phyloP scores from a whole-genome alignment of 192 early-diverging fungal species.

The Podila minutissima region DNA sequence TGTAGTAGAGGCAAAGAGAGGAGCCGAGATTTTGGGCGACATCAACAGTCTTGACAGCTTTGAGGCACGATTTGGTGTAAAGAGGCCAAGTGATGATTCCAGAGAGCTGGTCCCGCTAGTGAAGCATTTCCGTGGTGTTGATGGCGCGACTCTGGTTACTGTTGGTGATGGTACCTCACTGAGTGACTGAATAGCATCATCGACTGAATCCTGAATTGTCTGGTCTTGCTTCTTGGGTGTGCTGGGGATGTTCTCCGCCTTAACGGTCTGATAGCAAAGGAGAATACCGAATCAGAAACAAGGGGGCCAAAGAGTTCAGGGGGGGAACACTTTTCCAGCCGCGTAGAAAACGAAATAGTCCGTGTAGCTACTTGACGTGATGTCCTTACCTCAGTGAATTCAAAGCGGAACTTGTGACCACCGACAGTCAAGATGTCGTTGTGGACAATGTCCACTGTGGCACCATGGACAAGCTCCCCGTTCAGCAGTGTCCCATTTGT shows the following conservation, averaged over 20 bases:
- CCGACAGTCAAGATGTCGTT: conserved; percentile 38
- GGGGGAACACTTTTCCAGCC: not conserved
- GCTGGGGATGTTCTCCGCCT: not conserved
- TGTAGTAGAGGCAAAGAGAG: conserved; percentile 20
- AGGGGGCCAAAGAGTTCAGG: too few relatives aligned
- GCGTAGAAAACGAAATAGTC: not conserved
- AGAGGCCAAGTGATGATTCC: conserved; percentile 33
- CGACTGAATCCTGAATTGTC: conserved; percentile 10
- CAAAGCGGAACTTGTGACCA: conserved; percentile 42
- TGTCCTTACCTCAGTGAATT: conserved; percentile 12
- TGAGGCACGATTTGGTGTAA: conserved; percentile 41
- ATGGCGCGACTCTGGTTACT: not conserved
- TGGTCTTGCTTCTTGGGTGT: conserved; percentile 11
- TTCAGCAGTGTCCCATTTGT: conserved; percentile 36
- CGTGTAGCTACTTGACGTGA: not conserved
- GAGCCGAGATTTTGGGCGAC: conserved; percentile 36
- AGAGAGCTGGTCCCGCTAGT: conserved; percentile 13
- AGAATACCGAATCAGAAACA: too few relatives aligned
- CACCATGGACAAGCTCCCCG: conserved; percentile 35
- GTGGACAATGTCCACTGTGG: conserved; percentile 28
- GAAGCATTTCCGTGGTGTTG: conserved; percentile 16
- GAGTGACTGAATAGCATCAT: conserved; percentile 14
- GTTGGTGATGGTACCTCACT: conserved; percentile 19
- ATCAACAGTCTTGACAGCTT: conserved; percentile 38
- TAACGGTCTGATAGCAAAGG: too few relatives aligned